Evolutionary conservation across 495 filamentous ascomycete genomes (phyloP).

Genomic region (Parathielavia appendiculata): DNA sequence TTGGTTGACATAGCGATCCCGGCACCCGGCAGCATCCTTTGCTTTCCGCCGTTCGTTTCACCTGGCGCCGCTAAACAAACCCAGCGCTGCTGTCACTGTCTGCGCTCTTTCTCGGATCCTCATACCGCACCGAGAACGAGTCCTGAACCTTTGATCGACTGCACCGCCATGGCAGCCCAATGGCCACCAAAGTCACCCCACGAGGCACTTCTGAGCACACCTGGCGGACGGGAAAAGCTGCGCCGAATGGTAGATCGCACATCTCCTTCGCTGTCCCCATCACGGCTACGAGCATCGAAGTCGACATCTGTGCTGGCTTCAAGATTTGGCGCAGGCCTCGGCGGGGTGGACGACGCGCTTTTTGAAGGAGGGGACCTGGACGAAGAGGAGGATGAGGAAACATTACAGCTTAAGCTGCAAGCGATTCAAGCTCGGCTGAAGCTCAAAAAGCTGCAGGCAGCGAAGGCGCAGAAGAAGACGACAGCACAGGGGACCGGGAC

Average conservation of each 20-base stretch:
- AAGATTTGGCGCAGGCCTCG: slow-evolving; percentile 15
- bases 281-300: slow-evolving; percentile 28
- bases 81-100: not conserved
- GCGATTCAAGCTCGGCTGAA: slow-evolving; percentile 84
- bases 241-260: slow-evolving; percentile 58
- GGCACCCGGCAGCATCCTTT: not conserved
- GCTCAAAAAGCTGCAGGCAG: slow-evolving; percentile 77
- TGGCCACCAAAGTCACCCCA: slow-evolving; percentile 89
- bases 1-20: slow-evolving; percentile 26
- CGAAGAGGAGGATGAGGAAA: slow-evolving; percentile 87
- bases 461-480: slow-evolving; percentile 40
- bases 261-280: slow-evolving; percentile 61
- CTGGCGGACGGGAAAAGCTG: slow-evolving; percentile 66
- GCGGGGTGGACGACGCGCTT: slow-evolving; percentile 37
- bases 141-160: not conserved
- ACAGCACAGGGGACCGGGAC: slow-evolving; percentile 14
- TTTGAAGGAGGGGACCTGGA: slow-evolving; percentile 46
- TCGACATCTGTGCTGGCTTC: slow-evolving; percentile 14
- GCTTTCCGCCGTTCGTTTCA: slow-evolving; percentile 4
- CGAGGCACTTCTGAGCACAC: slow-evolving; percentile 76
- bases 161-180: slow-evolving; percentile 39
- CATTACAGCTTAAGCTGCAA: slow-evolving; percentile 70
- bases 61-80: slow-evolving; percentile 15
- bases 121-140: not conserved
- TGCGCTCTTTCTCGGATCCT: not conserved